Evolutionary conservation across 2,329 filamentous ascomycete species (phyloP), one percentile per base, ranked within the genome.

Genomic region (Dactylonectria macrodidyma): DNA sequence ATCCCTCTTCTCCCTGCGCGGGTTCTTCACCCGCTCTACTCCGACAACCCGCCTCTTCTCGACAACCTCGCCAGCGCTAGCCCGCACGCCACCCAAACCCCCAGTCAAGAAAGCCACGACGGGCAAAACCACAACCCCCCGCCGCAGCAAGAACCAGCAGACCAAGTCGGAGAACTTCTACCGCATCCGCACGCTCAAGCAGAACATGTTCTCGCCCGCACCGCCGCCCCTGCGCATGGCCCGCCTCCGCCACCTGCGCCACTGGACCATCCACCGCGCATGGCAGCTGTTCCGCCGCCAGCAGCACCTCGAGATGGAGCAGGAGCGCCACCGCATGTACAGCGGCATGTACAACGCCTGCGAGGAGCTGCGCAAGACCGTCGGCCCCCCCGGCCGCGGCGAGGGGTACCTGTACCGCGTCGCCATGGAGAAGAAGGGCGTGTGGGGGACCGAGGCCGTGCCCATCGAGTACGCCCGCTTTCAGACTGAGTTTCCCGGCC

Each of bases 181-280:
- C n/a, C 82, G 84, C 70, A 82, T 87, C 75, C 71, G 78, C 57
- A 84, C 82, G 66, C 80, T 87, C 66, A 83, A 81, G 65, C 76
- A 81, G 59, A 84, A 86, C 69, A 85, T 86, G 79, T 85, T 86
- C 73, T 84, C 85, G 34, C 80, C 79, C n/a, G 84, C 85, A 1
- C 88, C 87, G 5, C 84, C 88, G 0, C 95, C 96, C 1, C 89
- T 99, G 72, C 92, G 94, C 76, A 95, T 98, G 88, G 94, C 90
- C 47, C 94, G 95, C 75, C 93, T 92, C 81, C 91, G 96, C 64
- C 89, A 91, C 82, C 90, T 99, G 71, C 93, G 96, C 54, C 96
- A 99, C 87, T 99, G 96, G 96, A 98, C 96, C 59, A 98, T 99
- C 82, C 95, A 98, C 86, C 95, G 96, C 75, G 95, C 95, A 24